Percentiles rank a stretch among this genome's conserved stretches.
phyloP scores from a whole-genome alignment of 2,329 filamentous ascomycete species.

The Clonostachys chloroleuca region DNA sequence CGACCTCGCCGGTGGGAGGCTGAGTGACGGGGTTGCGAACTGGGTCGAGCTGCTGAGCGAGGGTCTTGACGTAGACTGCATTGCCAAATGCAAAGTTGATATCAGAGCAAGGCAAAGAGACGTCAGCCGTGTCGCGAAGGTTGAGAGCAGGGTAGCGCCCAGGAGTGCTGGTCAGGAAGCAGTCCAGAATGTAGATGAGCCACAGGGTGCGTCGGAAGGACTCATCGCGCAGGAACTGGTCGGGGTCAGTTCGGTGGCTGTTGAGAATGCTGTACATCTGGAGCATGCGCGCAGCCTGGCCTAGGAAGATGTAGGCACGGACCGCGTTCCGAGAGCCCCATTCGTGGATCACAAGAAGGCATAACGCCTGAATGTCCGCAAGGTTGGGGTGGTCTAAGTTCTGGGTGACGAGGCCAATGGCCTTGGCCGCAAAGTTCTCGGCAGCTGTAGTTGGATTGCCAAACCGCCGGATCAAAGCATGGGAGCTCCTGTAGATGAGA shows the following conservation, averaged over 20 bases:
- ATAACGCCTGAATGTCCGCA: conserved; percentile 57
- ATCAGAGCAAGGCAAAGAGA: conserved; percentile 54
- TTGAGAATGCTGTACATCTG: conserved; percentile 61
- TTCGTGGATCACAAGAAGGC: conserved; percentile 57
- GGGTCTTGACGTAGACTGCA: conserved; percentile 53
- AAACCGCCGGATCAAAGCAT: conserved; percentile 52
- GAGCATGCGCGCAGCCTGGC: conserved; percentile 59
- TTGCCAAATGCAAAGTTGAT: conserved; percentile 62
- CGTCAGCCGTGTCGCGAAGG: conserved; percentile 47
- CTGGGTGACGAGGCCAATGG: conserved; percentile 51
- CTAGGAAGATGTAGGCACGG: conserved; percentile 58
- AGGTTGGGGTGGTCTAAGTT: conserved; percentile 55
- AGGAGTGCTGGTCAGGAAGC: conserved; percentile 56
- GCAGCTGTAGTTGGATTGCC: conserved; percentile 50
- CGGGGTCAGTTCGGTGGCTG: conserved; percentile 39
- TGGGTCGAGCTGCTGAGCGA: conserved; percentile 33
- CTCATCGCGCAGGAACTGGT: conserved; percentile 57
- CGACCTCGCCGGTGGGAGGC: conserved; percentile 43
- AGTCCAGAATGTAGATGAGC: conserved; percentile 60
- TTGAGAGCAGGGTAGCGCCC: conserved; percentile 54
- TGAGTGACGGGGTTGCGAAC: conserved; percentile 23
- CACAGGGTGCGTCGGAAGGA: conserved; percentile 57
- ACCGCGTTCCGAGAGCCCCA: conserved; percentile 59
- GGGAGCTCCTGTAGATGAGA: conserved; percentile 42
- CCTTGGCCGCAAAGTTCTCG: conserved; percentile 56